Evolutionary conservation across 2,329 filamentous ascomycete species (phyloP).

Genomic region (Mycosphaerella sp.): DNA sequence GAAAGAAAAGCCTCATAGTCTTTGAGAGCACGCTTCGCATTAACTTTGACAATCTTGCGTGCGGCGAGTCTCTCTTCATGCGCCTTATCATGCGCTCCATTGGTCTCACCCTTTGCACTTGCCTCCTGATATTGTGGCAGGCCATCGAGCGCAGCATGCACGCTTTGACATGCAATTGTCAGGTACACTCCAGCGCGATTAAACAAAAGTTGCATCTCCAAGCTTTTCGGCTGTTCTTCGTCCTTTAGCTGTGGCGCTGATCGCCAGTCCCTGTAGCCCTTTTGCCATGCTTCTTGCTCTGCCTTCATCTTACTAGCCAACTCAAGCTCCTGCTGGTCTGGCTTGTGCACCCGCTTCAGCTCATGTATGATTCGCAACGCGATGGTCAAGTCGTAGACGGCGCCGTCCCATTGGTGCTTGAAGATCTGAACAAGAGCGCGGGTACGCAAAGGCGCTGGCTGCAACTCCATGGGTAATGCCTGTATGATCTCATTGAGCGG

Average conservation of each 20-base stretch:
- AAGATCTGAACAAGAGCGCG: constrained; percentile 68
- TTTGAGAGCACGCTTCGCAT: constrained; percentile 68
- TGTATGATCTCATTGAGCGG: constrained; percentile 63
- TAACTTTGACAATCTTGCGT: constrained; percentile 63
- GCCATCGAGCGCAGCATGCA: constrained; percentile 52
- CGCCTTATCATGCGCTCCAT: constrained; percentile 44
- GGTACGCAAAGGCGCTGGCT: constrained; percentile 64
- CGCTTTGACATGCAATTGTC: constrained; percentile 61
- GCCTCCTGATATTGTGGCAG: constrained; percentile 34
- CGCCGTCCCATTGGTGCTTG: constrained; percentile 66
- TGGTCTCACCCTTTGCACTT: constrained; percentile 33
- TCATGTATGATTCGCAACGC: constrained; percentile 54
- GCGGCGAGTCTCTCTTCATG: constrained; percentile 50
- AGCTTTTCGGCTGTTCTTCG: constrained; percentile 65
- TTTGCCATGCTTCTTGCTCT: constrained; percentile 35
- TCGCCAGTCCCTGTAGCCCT: constrained; percentile 42
- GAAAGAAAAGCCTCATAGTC: constrained; percentile 69
- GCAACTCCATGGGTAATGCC: constrained; percentile 56
- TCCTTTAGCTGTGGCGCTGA: constrained; percentile 50
- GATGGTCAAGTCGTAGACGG: constrained; percentile 62
- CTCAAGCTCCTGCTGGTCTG: constrained; percentile 48
- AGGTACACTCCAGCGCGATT: constrained; percentile 69
- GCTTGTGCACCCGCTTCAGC: constrained; percentile 39
- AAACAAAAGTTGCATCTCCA: constrained; percentile 69
- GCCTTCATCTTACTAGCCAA: constrained; percentile 42